Conservation (phyloP, 768 basidiomycete species). For the Lactifluus subvellereus region DNA sequence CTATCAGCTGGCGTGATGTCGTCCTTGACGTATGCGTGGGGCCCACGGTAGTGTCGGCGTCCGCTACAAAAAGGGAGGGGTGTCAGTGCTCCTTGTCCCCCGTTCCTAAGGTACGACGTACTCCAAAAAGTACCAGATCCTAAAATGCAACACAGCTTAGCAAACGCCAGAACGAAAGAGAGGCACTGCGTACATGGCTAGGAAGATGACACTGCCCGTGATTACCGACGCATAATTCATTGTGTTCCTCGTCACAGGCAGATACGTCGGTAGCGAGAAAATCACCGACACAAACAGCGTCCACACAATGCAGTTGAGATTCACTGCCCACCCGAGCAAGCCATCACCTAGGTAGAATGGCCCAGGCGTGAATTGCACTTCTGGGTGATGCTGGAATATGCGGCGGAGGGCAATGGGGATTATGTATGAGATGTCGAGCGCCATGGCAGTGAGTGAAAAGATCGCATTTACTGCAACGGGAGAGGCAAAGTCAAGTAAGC, state of each 20-base stretch:
- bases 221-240: slow-evolving; percentile 78
- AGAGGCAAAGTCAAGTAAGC: slow-evolving; percentile 70
- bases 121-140: slow-evolving; percentile 28
- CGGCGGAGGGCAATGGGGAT: slow-evolving; percentile 76
- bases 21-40: slow-evolving; percentile 6
- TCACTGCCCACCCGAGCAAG: slow-evolving; percentile 52
- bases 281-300: slow-evolving; percentile 63
- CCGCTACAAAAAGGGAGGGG: slow-evolving; percentile 4
- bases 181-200: slow-evolving; percentile 29
- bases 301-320: slow-evolving; percentile 63
- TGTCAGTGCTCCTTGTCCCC: not conserved
- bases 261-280: slow-evolving; percentile 63
- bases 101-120: slow-evolving; percentile 2
- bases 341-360: slow-evolving; percentile 83
- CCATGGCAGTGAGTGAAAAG: slow-evolving; percentile 77
- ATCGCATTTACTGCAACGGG: slow-evolving; percentile 74
- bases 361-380: slow-evolving; percentile 79
- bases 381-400: slow-evolving; percentile 63
- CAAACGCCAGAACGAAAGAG: not conserved
- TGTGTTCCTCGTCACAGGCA: slow-evolving; percentile 61
- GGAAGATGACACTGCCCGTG: slow-evolving; percentile 32
- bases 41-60: slow-evolving; percentile 23
- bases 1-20: not conserved
- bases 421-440: slow-evolving; percentile 72
- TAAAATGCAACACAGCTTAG: not conserved